Percentiles rank a stretch among this genome's conserved stretches.
phyloP scores from a whole-genome alignment of 768 basidiomycete species.

The Phaeolepiota aurea region DNA sequence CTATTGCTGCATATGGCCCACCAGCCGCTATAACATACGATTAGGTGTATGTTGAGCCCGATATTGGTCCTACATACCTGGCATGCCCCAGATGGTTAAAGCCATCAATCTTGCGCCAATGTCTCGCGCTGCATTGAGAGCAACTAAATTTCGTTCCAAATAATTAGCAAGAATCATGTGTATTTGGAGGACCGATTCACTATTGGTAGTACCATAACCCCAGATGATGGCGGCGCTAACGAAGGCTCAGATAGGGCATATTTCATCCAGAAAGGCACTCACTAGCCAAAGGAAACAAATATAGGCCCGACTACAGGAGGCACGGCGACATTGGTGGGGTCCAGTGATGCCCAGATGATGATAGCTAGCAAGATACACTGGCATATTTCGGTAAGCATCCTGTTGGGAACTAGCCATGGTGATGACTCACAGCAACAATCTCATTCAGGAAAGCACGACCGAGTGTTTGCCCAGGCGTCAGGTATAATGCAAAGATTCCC shows the following conservation, averaged over 20 bases:
- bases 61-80: no score
- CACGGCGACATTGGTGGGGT: neutral
- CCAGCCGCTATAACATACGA: constrained; percentile 31
- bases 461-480: constrained; percentile 33
- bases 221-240: constrained; percentile 48
- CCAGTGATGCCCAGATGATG: constrained; percentile 33
- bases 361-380: constrained; percentile 37
- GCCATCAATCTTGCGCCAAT: constrained; percentile 56
- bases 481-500: constrained; percentile 49
- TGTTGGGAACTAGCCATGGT: neutral
- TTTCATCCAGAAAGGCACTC: neutral
- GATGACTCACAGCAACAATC: constrained; percentile 38
- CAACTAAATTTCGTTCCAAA: constrained; percentile 24
- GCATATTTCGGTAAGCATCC: neutral
- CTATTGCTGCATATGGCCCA: constrained; percentile 49
- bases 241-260: neutral
- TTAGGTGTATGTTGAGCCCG: constrained; percentile 2
- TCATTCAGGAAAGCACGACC: constrained; percentile 45
- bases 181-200: constrained; percentile 24
- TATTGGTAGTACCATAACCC: constrained; percentile 45
- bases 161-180: neutral
- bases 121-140: constrained; percentile 63
- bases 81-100: constrained; percentile 50
- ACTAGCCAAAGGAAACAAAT: neutral
- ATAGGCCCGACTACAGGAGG: neutral